These are phyloP conservation scores for Graphilbum sp. DNA, from an alignment of 2,329 filamentous ascomycete genomes.

Conservation along the genomic window DNA sequence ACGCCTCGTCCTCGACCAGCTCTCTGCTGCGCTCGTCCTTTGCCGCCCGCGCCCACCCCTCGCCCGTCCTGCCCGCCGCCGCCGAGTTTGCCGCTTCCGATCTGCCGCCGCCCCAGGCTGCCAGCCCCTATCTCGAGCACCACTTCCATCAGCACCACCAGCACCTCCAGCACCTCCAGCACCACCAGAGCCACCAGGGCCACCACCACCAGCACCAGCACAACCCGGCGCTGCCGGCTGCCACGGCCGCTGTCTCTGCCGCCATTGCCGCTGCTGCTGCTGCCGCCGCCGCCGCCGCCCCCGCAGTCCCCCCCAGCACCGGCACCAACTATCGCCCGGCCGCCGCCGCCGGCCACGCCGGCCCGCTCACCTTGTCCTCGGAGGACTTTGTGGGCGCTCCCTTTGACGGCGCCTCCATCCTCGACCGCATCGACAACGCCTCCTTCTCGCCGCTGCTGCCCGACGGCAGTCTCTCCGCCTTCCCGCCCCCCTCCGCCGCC, in stretches of 20 bases:
- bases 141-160: constrained; percentile 1
- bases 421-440: constrained; percentile 41
- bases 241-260: constrained; percentile 4
- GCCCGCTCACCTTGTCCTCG: constrained; percentile 25
- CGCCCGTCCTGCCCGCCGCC: constrained; percentile 26
- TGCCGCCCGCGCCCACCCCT: constrained; percentile 20
- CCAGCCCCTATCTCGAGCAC: background rate
- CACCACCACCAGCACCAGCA: constrained; percentile 6
- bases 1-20: constrained; percentile 27
- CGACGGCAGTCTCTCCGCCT: constrained; percentile 4
- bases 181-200: constrained; percentile 5
- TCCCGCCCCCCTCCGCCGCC: constrained; percentile 13
- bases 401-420: constrained; percentile 46
- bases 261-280: constrained; percentile 5
- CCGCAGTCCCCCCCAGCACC: constrained; percentile 10
- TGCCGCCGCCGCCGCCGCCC: constrained; percentile 8
- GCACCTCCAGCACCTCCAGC: constrained; percentile 7
- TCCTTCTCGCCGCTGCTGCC: background rate
- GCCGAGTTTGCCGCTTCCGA: constrained; percentile 25
- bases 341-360: too few relatives aligned
- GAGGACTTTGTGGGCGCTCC: constrained; percentile 49
- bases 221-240: background rate
- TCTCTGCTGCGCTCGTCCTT: constrained; percentile 24
- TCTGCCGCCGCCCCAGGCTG: constrained; percentile 2
- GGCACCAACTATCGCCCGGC: constrained; percentile 2